Base-by-base conservation (phyloP, 352 stramenopile species). In the Stephanocyclus meneghinianus region DNA sequence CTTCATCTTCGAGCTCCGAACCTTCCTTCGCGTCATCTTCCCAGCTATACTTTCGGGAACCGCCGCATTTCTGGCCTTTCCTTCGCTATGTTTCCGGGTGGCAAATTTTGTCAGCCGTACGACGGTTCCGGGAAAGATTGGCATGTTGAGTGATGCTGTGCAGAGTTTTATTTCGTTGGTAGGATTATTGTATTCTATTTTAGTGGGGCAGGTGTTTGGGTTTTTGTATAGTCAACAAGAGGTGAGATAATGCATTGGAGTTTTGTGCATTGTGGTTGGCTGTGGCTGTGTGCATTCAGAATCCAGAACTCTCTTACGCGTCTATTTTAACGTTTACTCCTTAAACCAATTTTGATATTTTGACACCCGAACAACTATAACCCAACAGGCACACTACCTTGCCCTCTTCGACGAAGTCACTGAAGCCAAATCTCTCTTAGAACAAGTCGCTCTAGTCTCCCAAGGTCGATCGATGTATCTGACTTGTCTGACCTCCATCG, bases 171-270 rank as follows among this genome's bases (percentile, higher is more conserved):
- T 86, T 32, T 74, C 66, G 16, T 67, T 88, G 21, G 37, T 83
- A 6, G 76, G 78, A 10, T 63, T 88, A 21, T 51, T 89, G 13
- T 89, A 87, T 71, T 85, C 74, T 1, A 89, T 89, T 66, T 63
- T 89, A 11, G 56, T 86, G 7, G 80, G 80, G 30, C 80, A 86
- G 64, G 77, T 81, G 15, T 86, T 83, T 75, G 76, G 77, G 45
- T 86, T 86, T 71, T 75, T 89, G 61, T 89, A 89, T 66, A 72
- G 67, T 70, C 83, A 89, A 71, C 83, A 89, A 44, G 71, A 84
- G 71, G 71, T 78, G 61, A 77, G 69, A 55, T 26, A 35, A n/a
- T 47, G 8, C 8, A 51, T 50, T 48, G 59, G 45, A 32, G 32
- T 26, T 30, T 8, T 5, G 21, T 67, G 1, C 13, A 67, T 67